Percentiles rank a stretch among this genome's conserved stretches.
Conservation (phyloP, 768 basidiomycete species). For the Jaapia argillacea region DNA sequence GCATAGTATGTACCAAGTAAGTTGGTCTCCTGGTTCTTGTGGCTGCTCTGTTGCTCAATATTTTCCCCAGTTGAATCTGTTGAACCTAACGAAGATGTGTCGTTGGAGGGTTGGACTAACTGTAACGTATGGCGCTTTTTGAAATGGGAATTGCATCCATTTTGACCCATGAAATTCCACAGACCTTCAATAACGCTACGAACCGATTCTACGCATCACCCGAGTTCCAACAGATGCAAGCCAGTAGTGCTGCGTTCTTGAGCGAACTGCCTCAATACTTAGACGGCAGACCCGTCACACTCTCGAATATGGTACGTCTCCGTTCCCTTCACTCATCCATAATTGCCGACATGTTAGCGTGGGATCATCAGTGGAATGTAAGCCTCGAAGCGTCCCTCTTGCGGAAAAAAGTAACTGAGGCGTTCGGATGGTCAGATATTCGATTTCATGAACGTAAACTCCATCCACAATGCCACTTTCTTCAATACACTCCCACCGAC, state of each 20-base stretch:
- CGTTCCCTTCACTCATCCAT: neutral
- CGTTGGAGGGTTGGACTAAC: constrained; percentile 55
- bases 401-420: no score
- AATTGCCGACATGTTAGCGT: neutral
- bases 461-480: constrained; percentile 55
- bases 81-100: constrained; percentile 48
- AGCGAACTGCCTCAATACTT: constrained; percentile 37
- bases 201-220: constrained; percentile 44
- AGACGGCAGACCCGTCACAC: constrained; percentile 38
- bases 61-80: constrained; percentile 44
- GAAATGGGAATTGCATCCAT: constrained; percentile 1
- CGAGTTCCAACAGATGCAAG: constrained; percentile 34
- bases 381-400: no score
- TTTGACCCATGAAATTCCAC: constrained; percentile 9
- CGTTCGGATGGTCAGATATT: constrained; percentile 42
- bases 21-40: constrained; percentile 6
- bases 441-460: constrained; percentile 68
- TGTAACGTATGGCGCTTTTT: constrained; percentile 34
- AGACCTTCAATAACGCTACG: constrained; percentile 31
- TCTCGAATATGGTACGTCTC: constrained; percentile 45
- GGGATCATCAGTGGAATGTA: constrained; percentile 33
- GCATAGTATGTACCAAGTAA: constrained; percentile 33
- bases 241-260: constrained; percentile 39
- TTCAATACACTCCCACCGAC: constrained; percentile 31
- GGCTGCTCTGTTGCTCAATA: neutral